phyloP scores from a whole-genome alignment of 495 filamentous ascomycete species.

The Cairneyella variabilis region DNA sequence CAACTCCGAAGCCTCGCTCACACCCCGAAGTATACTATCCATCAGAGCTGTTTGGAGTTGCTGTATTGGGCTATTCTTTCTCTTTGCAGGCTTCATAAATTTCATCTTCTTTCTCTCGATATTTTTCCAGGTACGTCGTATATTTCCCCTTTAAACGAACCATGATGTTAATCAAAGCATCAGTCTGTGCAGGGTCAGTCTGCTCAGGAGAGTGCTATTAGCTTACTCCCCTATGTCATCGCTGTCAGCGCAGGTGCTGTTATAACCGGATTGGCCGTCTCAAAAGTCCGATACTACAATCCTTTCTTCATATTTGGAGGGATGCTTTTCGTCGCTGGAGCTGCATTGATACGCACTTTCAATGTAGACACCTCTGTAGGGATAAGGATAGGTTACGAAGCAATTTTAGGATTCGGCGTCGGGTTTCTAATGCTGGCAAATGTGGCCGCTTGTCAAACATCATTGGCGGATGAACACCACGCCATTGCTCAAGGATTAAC shows the following conservation, averaged over 20 bases:
- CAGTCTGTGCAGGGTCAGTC: not conserved
- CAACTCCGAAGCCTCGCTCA: not conserved
- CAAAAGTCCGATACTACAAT: constrained; percentile 48
- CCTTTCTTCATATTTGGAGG: constrained; percentile 42
- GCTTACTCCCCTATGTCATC: not conserved
- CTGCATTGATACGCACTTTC: constrained; percentile 48
- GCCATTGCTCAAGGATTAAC: not conserved
- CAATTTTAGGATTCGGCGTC: constrained; percentile 42
- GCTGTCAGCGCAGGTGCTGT: constrained; percentile 26
- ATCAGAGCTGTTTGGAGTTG: not conserved
- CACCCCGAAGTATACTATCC: not conserved
- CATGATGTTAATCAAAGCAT: not conserved
- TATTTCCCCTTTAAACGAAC: not conserved
- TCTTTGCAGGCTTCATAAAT: not conserved
- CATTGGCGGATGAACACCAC: not conserved
- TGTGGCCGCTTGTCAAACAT: not conserved
- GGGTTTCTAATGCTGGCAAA: constrained; percentile 21
- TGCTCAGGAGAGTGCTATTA: constrained; percentile 3
- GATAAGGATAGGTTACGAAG: constrained; percentile 53
- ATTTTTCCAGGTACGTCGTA: not conserved
- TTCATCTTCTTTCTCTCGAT: not conserved
- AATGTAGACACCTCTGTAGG: constrained; percentile 36
- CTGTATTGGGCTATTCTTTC: not conserved
- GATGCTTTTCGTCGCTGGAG: constrained; percentile 43
- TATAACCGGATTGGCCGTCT: constrained; percentile 37